Evolutionary conservation across 352 stramenopile genomes (phyloP).

Genomic region (Globisporangium heterothallicum): DNA sequence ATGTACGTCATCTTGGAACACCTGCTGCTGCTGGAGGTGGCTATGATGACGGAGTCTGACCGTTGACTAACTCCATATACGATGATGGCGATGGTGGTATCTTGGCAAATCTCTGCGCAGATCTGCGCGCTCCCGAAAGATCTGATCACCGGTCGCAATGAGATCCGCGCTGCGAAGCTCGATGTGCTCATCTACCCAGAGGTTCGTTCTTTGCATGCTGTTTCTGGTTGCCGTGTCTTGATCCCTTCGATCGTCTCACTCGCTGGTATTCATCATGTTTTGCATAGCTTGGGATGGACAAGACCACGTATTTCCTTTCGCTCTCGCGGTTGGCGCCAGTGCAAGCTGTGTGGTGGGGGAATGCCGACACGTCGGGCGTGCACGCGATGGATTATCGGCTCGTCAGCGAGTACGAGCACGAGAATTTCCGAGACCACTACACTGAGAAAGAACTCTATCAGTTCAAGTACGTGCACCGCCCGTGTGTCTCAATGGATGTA

Average conservation of each 20-base stretch:
- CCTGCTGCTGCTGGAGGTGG: too few relatives aligned
- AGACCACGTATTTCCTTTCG: conserved; percentile 71
- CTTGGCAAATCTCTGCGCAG: too few relatives aligned
- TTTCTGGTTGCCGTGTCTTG: too few relatives aligned
- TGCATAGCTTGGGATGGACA: conserved; percentile 66
- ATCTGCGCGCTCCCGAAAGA: conserved; percentile 51
- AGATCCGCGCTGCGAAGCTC: conserved; percentile 44
- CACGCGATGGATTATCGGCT: conserved; percentile 67
- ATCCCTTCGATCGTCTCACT: not conserved
- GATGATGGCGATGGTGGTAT: too few relatives aligned
- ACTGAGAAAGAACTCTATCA: conserved; percentile 42
- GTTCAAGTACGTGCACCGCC: conserved; percentile 41
- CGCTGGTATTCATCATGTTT: not conserved
- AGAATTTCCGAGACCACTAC: conserved; percentile 42
- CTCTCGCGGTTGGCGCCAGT: conserved; percentile 57
- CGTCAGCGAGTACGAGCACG: conserved; percentile 60
- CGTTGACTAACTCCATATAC: not conserved
- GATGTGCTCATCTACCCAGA: conserved; percentile 72
- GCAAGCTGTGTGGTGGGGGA: conserved; percentile 74
- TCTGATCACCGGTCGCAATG: conserved; percentile 29
- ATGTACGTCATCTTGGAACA: too few relatives aligned
- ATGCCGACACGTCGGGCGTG: conserved; percentile 64
- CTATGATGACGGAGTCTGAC: not conserved
- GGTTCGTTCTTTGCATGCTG: conserved; percentile 22
- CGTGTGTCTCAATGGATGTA: too few relatives aligned